These are phyloP conservation scores for Balakata baccata DNA, from an alignment of 345 rosid species.

Conservation along the genomic window DNA sequence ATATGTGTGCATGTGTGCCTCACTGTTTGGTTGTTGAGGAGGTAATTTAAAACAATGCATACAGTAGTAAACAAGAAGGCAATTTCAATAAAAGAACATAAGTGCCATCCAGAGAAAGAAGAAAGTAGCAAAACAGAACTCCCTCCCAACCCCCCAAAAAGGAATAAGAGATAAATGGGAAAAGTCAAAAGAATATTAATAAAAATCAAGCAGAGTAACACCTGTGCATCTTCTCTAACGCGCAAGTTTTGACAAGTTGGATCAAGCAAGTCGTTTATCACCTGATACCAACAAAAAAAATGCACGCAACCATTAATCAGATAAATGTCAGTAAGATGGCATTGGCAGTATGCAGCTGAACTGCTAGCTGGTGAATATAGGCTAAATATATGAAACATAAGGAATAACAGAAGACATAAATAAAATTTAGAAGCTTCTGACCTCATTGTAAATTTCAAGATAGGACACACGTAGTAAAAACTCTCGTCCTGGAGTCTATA, in stretches of 20 bases:
- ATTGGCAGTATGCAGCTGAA: not conserved
- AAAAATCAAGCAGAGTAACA: constrained; percentile 28
- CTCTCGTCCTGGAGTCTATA: constrained; percentile 99
- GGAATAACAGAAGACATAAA: not conserved
- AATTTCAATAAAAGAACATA: not conserved
- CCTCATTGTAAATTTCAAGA: constrained; percentile 99
- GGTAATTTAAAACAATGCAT: not conserved
- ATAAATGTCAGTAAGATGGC: not conserved
- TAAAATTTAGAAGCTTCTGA: constrained; percentile 17
- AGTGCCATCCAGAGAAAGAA: not conserved
- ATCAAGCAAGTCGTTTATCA: constrained; percentile 98
- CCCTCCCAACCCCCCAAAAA: too few species aligned
- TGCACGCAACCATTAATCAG: constrained; percentile 17
- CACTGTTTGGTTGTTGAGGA: not conserved
- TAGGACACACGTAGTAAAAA: constrained; percentile 96
- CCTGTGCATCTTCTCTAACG: constrained; percentile 99
- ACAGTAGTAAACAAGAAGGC: not conserved
- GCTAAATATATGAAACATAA: not conserved
- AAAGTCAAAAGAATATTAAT: not conserved
- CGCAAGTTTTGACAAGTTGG: constrained; percentile 99
- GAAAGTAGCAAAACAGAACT: not conserved
- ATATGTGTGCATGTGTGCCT: not conserved
- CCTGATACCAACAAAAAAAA: constrained; percentile 48
- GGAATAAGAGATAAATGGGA: not conserved
- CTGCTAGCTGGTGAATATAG: not conserved